Percentiles rank a stretch among this genome's conserved stretches.
Conservation (phyloP, 352 stramenopile species). For the Thalassiosira livingstoniorum region DNA sequence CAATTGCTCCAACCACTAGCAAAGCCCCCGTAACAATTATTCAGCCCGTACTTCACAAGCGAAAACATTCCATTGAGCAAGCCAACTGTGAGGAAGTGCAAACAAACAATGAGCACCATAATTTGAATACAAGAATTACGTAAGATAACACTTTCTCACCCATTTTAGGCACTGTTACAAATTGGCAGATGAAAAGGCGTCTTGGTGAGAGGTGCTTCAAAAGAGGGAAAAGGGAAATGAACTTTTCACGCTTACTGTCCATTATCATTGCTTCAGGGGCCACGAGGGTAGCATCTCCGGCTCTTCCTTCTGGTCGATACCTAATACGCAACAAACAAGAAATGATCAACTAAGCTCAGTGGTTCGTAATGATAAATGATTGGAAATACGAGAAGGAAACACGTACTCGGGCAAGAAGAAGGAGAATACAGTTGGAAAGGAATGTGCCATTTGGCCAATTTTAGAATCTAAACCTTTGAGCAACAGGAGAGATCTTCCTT, state of each 20-base stretch:
- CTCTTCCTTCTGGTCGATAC: conserved; percentile 43
- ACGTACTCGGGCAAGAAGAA: conserved; percentile 75
- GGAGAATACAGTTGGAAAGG: conserved; percentile 74
- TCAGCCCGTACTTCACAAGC: conserved; percentile 77
- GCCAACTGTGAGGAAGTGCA: conserved; percentile 28
- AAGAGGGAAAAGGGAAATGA: no score
- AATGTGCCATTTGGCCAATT: conserved; percentile 69
- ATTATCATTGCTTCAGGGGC: conserved; percentile 52
- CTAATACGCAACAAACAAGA: no score
- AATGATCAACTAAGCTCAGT: no score
- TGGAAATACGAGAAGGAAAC: no score
- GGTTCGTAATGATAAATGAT: no score
- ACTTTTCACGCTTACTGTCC: no score
- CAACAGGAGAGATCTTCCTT: conserved; percentile 35
- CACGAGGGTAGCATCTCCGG: conserved; percentile 48
- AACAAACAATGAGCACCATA: background rate
- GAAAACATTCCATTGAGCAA: conserved; percentile 81
- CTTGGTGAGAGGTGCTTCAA: no score
- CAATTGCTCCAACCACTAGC: conserved; percentile 35
- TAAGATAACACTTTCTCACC: conserved; percentile 17
- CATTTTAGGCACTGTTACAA: conserved; percentile 65
- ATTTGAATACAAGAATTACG: conserved; percentile 1
- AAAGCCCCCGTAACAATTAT: conserved; percentile 67
- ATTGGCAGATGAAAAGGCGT: no score
- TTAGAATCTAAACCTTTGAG: conserved; percentile 39